Percentiles rank a stretch among this genome's conserved stretches.
Conservation (phyloP, 1,139 yeast species). For the Pichia sp. region DNA sequence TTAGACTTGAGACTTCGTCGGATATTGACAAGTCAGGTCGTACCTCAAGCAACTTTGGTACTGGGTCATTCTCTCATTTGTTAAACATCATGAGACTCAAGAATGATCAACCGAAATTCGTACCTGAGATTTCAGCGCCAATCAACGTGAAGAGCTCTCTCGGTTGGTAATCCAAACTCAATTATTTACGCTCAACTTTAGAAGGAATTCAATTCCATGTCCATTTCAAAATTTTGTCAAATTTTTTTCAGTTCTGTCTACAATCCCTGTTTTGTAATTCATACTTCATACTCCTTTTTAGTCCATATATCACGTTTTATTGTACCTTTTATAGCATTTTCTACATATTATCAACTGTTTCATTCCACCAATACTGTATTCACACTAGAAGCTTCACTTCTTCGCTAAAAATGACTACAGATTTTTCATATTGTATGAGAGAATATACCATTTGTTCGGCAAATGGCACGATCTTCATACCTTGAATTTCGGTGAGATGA, state of each 20-base stretch:
- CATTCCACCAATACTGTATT: no score
- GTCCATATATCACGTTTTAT: no score
- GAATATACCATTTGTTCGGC: conserved; percentile 8
- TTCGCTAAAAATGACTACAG: conserved; percentile 15
- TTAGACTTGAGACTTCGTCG: conserved; percentile 9
- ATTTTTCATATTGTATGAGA: conserved; percentile 17
- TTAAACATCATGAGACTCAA: conserved; percentile 11
- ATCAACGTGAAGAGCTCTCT: conserved; percentile 41
- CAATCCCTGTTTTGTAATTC: no score
- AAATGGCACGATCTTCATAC: conserved; percentile 3
- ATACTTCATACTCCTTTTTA: no score
- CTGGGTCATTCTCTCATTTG: conserved; percentile 7
- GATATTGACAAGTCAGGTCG: not conserved
- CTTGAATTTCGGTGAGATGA: conserved; percentile 10
- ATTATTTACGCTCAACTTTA: no score
- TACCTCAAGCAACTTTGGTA: not conserved
- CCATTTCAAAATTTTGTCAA: no score
- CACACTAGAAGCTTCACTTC: conserved; percentile 9
- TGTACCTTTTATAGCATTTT: no score
- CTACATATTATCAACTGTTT: no score
- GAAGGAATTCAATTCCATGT: no score
- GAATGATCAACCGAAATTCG: conserved; percentile 20
- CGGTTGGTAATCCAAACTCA: conserved; percentile 44
- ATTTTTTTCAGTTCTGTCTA: no score
- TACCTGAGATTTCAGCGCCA: conserved; percentile 39